These are phyloP conservation scores for Pleurotus tuber-regium DNA, from an alignment of 768 basidiomycete genomes.

Conservation along the genomic window DNA sequence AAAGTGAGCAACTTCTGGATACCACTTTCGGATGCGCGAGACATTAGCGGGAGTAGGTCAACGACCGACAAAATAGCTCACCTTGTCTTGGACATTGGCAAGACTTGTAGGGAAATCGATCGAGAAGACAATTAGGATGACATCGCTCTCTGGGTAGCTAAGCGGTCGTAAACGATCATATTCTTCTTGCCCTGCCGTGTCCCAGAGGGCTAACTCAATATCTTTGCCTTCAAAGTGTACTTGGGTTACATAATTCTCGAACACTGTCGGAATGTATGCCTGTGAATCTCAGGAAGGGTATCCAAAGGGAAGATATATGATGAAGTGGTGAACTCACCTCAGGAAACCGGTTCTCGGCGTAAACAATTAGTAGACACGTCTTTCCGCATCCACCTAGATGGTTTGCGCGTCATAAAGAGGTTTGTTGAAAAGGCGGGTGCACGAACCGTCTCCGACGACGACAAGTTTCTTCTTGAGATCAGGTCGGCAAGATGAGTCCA, in stretches of 20 bases:
- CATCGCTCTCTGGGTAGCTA: constrained; percentile 86
- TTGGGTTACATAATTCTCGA: constrained; percentile 91
- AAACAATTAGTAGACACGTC: constrained; percentile 95
- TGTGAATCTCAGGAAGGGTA: constrained; percentile 30
- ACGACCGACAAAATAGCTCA: constrained; percentile 32
- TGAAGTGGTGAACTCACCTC: constrained; percentile 54
- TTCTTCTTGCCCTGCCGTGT: constrained; percentile 96
- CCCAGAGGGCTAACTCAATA: constrained; percentile 97
- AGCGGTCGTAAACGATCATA: constrained; percentile 87
- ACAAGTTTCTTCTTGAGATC: constrained; percentile 87
- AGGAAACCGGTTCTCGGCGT: constrained; percentile 94
- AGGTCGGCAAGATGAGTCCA: constrained; percentile 50
- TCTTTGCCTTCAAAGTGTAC: constrained; percentile 85
- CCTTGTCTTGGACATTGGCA: constrained; percentile 89
- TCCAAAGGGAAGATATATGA: constrained; percentile 15
- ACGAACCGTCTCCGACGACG: constrained; percentile 83
- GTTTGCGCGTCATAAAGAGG: background rate
- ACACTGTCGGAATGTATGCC: constrained; percentile 93
- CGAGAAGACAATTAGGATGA: constrained; percentile 93
- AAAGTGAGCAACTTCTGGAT: constrained; percentile 90
- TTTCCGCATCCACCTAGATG: constrained; percentile 80
- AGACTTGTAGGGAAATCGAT: constrained; percentile 91
- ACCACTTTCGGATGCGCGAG: constrained; percentile 59
- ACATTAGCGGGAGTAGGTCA: background rate
- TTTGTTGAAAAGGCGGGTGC: constrained; percentile 9